Evolutionary conservation across 495 filamentous ascomycete species (phyloP), one percentile per base, ranked within the genome.

Genomic region (Trichoderma gamsii): DNA sequence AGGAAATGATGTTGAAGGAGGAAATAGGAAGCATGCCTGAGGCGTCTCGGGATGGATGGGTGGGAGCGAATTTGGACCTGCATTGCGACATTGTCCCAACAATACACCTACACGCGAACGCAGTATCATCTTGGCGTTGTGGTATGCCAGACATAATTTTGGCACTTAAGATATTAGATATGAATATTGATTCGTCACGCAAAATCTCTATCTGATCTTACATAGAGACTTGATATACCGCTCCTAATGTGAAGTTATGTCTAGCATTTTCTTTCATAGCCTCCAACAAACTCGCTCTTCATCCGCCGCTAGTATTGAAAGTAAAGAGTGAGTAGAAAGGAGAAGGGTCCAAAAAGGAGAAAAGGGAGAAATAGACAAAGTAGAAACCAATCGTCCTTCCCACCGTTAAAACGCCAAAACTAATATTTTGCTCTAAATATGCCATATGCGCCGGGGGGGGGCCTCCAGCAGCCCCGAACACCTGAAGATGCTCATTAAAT

Each of bases 401-500:
- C 44, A 49, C 44, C 44, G 13, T 49, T 49, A 49, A 49, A 38
- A 38, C 44, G 44, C 44, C 44, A 49, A 49, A 49, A 16, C 1
- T 29, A 29, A n/a, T 15, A 11, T 49, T 49, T 49, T 15, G 13
- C n/a, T 49, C 44, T 49, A 49, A 49, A 49, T 49, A 49, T 49
- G 44, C 44, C 44, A 49, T 49, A 49, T 49, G 44, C 44, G 44
- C 44, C 44, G 44, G n/a, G 44, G 44, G 44, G 6, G 44, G 44
- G 44, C 5, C 13, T 49, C 13, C 13, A 15, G 13, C 44, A 29
- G 29, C 29, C 32, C 43, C 9, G 21, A 68, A 70, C 69, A 67
- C 68, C 69, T 63, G 69, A 56, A 25, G 27, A 74, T 71, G 66
- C 71, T 70, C 51, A 35, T 72, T 77, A 73, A 71, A 76, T 73